phyloP scores from a whole-genome alignment of 345 rosid genomes.

The Murraya paniculata region DNA sequence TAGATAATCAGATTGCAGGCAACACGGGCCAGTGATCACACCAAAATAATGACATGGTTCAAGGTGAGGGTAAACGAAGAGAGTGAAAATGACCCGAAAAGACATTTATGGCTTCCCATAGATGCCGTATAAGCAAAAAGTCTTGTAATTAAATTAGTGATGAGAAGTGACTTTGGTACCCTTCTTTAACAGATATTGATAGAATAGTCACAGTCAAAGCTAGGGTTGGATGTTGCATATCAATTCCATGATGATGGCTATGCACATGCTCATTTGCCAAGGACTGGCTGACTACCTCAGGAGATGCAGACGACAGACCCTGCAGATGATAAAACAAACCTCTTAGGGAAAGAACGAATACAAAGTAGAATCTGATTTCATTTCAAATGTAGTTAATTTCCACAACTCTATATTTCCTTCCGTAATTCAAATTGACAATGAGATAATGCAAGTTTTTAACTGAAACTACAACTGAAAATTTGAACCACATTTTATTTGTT shows the following conservation, averaged over 20 bases:
- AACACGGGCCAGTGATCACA: not conserved
- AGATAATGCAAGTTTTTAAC: not conserved
- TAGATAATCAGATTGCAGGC: not conserved
- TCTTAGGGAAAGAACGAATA: slow-evolving; percentile 5
- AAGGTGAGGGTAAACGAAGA: not conserved
- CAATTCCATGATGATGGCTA: slow-evolving; percentile 64
- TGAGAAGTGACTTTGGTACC: slow-evolving; percentile 38
- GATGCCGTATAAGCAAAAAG: slow-evolving; percentile 4
- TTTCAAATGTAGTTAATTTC: slow-evolving; percentile 5
- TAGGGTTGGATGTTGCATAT: slow-evolving; percentile 73
- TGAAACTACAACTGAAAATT: not conserved
- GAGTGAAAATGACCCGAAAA: not conserved
- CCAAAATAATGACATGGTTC: not conserved
- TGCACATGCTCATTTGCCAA: slow-evolving; percentile 32
- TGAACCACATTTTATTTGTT: not conserved
- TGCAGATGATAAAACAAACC: slow-evolving; percentile 26
- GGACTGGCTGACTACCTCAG: slow-evolving; percentile 43
- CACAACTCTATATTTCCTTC: not conserved
- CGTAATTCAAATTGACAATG: not conserved
- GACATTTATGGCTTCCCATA: not conserved
- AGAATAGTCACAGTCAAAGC: slow-evolving; percentile 75
- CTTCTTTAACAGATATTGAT: slow-evolving; percentile 83
- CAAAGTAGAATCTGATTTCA: slow-evolving; percentile 13
- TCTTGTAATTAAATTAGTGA: not conserved
- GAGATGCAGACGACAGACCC: slow-evolving; percentile 51